Conservation (phyloP, 306 rosid genomes). For the Quercus ilex region DNA sequence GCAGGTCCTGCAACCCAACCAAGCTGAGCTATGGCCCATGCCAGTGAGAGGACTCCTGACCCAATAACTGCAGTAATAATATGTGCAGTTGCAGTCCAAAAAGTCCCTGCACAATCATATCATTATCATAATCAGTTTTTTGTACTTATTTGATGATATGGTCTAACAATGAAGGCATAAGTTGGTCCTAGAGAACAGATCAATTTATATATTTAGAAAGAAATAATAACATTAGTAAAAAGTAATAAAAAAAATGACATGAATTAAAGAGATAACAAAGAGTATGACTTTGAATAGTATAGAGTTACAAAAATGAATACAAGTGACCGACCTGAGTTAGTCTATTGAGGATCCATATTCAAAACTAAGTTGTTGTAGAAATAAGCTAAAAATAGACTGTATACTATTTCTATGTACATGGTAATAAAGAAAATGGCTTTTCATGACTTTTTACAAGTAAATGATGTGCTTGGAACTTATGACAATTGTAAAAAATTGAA, state of each 20-base stretch:
- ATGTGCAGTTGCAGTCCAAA: constrained; percentile 72
- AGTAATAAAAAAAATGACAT: too few species aligned
- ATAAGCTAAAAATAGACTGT: not conserved
- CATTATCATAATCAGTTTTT: not conserved
- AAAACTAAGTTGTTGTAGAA: too few species aligned
- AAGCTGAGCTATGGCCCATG: constrained; percentile 82
- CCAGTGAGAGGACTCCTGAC: constrained; percentile 68
- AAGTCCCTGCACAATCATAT: constrained; percentile 45
- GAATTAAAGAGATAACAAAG: too few species aligned
- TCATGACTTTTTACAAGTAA: not conserved
- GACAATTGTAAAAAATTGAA: not conserved
- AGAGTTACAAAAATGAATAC: too few species aligned
- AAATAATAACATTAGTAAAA: too few species aligned
- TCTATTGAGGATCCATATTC: too few species aligned
- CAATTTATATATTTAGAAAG: not conserved
- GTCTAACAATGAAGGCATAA: not conserved
- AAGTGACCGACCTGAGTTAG: too few species aligned
- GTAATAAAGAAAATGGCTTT: not conserved
- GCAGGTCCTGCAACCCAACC: constrained; percentile 73
- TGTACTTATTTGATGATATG: not conserved
- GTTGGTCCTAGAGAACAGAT: not conserved
- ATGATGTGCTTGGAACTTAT: not conserved
- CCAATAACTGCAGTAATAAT: constrained; percentile 80
- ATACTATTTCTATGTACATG: not conserved
- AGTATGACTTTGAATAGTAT: too few species aligned